Percentiles rank a stretch among this genome's conserved stretches.
phyloP scores from a whole-genome alignment of 306 rosid genomes.

The Pterocarpus santalinus region DNA sequence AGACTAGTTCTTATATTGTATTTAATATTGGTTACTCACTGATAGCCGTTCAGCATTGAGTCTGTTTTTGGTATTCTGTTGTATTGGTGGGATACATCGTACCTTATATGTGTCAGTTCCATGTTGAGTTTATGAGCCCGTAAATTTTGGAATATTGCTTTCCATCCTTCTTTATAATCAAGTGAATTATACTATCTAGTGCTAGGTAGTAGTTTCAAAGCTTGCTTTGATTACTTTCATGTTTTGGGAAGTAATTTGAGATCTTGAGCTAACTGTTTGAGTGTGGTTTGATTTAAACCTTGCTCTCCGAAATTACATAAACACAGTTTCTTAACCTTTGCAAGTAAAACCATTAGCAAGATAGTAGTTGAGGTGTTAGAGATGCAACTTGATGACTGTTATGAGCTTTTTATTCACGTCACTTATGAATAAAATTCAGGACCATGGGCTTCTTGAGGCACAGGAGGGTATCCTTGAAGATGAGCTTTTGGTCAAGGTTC shows the following conservation, averaged over 20 bases:
- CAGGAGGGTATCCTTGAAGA: constrained; percentile 58
- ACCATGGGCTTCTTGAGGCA: constrained; percentile 38
- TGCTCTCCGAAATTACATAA: not conserved
- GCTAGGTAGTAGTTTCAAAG: constrained; percentile 1
- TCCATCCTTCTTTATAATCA: not conserved
- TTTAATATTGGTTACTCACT: constrained; percentile 9
- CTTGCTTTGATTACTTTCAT: constrained; percentile 1
- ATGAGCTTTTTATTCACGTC: constrained; percentile 9
- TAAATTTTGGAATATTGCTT: not conserved
- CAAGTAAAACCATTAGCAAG: constrained; percentile 13
- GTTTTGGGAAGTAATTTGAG: not conserved
- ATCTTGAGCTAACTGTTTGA: not conserved
- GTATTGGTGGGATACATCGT: not conserved
- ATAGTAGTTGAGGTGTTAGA: constrained; percentile 4
- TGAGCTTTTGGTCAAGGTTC: constrained; percentile 80
- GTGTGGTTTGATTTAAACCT: constrained; percentile 13
- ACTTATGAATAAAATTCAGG: constrained; percentile 57
- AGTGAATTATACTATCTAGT: not conserved
- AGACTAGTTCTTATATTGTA: not conserved
- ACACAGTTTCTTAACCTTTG: not conserved
- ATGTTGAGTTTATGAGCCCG: not conserved
- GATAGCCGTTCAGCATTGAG: not conserved
- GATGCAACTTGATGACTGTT: constrained; percentile 1
- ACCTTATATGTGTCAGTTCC: not conserved
- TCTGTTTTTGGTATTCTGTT: not conserved